Evolutionary conservation across 768 basidiomycete species (phyloP).

Genomic region (Leccinum longicurvipes): DNA sequence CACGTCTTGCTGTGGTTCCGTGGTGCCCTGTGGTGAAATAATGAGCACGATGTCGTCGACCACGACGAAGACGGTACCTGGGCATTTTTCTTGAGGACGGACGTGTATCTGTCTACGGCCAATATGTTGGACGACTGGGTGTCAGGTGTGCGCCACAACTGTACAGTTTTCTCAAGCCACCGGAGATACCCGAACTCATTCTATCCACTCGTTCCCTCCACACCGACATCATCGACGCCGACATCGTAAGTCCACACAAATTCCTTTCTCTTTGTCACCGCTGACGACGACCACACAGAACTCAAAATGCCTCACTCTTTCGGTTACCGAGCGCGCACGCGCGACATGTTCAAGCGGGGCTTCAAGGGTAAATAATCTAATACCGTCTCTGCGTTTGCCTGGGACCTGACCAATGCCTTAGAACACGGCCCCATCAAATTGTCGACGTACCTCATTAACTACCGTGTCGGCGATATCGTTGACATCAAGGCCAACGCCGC

Average conservation of each 20-base stretch:
- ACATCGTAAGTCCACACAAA: slow-evolving; percentile 39
- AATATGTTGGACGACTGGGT: slow-evolving; percentile 36
- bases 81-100: slow-evolving; percentile 76
- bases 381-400: slow-evolving; percentile 3
- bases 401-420: slow-evolving; percentile 30
- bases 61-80: slow-evolving; percentile 52
- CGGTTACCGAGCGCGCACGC: slow-evolving; percentile 99
- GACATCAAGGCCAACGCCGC: slow-evolving; percentile 99
- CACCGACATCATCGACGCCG: slow-evolving; percentile 49
- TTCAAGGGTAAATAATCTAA: slow-evolving; percentile 78
- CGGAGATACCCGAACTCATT: slow-evolving; percentile 50
- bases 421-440: slow-evolving; percentile 88
- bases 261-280: slow-evolving; percentile 14
- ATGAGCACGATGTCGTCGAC: slow-evolving; percentile 25
- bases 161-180: slow-evolving; percentile 66
- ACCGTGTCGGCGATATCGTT: slow-evolving; percentile 96
- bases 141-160: slow-evolving; percentile 47
- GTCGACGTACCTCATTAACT: slow-evolving; percentile 92
- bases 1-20: slow-evolving; percentile 94
- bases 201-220: slow-evolving; percentile 34
- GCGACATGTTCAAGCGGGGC: slow-evolving; percentile 99
- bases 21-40: slow-evolving; percentile 60
- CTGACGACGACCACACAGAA: slow-evolving; percentile 33
- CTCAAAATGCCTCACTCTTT: slow-evolving; percentile 99
- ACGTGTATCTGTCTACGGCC: slow-evolving; percentile 27